Conservation (phyloP, 306 rosid genomes). For the Cucumis melo region DNA sequence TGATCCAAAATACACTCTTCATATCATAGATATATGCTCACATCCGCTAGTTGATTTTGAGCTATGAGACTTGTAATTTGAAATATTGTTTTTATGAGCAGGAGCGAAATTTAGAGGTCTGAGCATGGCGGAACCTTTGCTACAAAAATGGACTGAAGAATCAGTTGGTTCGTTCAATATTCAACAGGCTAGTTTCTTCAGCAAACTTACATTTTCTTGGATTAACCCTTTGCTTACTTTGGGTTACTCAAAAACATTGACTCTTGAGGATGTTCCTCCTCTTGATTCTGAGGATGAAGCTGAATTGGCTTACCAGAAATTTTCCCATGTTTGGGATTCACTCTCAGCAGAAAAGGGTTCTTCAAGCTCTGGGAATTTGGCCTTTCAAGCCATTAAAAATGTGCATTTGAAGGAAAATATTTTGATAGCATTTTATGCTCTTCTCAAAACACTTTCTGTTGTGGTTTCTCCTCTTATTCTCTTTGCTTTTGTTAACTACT, state of each 20-base stretch:
- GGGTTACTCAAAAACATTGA: slow-evolving; percentile 43
- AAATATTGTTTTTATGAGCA: too few species aligned
- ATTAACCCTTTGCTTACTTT: slow-evolving; percentile 35
- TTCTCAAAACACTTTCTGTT: slow-evolving; percentile 33
- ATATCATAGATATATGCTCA: too few species aligned
- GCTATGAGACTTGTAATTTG: too few species aligned
- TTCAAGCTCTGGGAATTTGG: slow-evolving; percentile 24
- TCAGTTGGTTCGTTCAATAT: slow-evolving; percentile 5
- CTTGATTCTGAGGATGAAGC: slow-evolving; percentile 59
- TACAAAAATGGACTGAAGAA: slow-evolving; percentile 12
- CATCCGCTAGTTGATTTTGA: too few species aligned
- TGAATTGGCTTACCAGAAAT: slow-evolving; percentile 22
- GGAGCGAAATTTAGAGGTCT: too few species aligned
- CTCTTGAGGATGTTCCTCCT: slow-evolving; percentile 47
- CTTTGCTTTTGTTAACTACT: slow-evolving; percentile 51
- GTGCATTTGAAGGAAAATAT: slow-evolving; percentile 45
- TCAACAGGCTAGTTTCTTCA: slow-evolving; percentile 17
- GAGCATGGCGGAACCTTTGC: slow-evolving; percentile 30
- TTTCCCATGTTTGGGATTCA: slow-evolving; percentile 40
- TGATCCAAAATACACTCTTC: too few species aligned
- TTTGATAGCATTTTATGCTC: slow-evolving; percentile 28
- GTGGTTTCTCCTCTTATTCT: slow-evolving; percentile 49
- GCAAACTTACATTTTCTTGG: slow-evolving; percentile 58
- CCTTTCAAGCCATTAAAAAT: slow-evolving; percentile 29
- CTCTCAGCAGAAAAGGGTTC: slow-evolving; percentile 20